phyloP scores from a whole-genome alignment of 768 basidiomycete genomes.

The Xerocomus brunneocitrinus region DNA sequence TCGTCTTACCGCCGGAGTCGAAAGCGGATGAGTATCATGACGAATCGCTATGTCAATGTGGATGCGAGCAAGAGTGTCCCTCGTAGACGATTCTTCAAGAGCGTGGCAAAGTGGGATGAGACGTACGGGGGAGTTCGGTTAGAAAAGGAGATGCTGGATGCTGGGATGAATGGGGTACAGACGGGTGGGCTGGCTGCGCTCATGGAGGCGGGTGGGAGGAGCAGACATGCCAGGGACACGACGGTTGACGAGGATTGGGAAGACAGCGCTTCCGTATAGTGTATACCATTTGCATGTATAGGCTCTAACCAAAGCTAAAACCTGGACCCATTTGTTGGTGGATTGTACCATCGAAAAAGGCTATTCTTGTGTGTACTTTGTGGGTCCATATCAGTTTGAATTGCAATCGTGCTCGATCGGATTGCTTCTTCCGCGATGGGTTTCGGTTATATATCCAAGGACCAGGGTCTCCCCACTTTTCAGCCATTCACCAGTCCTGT shows the following conservation, averaged over 20 bases:
- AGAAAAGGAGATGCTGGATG: conserved; percentile 24
- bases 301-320: not conserved
- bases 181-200: conserved; percentile 17
- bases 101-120: conserved; percentile 36
- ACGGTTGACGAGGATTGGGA: conserved; percentile 30
- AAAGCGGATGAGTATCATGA: conserved; percentile 67
- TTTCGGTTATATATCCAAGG: no score
- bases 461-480: no score
- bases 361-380: not conserved
- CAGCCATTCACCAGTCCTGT: no score
- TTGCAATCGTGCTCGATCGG: no score
- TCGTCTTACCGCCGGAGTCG: conserved; percentile 38
- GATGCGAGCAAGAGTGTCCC: conserved; percentile 29
- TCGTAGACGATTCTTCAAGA: conserved; percentile 59
- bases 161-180: conserved; percentile 9
- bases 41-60: conserved; percentile 53
- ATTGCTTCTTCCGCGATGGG: not conserved
- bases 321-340: no score
- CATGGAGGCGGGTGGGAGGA: conserved; percentile 24
- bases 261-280: conserved; percentile 24
- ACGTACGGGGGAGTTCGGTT: conserved; percentile 20
- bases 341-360: not conserved
- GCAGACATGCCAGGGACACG: conserved; percentile 11
- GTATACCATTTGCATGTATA: not conserved
- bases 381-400: no score